A percentile compares a stretch with the other conserved stretches of the same genome.
These are phyloP conservation scores for Phellinidium pouzarii DNA, from an alignment of 1,284 basidiomycete species.

Conservation along the genomic window DNA sequence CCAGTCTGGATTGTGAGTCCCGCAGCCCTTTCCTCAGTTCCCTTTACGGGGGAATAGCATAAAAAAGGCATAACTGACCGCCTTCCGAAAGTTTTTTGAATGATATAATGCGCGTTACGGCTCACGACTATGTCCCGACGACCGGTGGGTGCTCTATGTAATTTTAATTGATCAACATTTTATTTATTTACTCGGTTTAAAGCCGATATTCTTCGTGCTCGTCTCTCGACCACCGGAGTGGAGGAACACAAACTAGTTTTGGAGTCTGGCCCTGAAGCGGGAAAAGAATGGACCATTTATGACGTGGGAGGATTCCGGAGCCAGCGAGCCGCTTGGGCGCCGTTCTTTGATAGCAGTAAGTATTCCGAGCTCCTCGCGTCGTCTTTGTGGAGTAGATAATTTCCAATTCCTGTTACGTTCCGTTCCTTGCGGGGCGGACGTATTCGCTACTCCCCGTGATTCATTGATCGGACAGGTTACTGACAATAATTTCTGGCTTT, in stretches of 20 bases:
- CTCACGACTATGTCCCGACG: conserved; percentile 44
- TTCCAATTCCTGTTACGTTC: too few species aligned
- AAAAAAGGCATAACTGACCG: too few species aligned
- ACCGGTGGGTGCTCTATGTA: conserved; percentile 32
- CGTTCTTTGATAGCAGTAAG: conserved; percentile 59
- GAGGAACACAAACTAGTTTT: conserved; percentile 53
- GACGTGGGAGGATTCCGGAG: conserved; percentile 53
- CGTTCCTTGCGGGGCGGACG: neutral
- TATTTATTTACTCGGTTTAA: conserved; percentile 8
- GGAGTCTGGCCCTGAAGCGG: conserved; percentile 37
- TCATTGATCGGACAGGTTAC: neutral
- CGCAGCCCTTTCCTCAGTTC: neutral
- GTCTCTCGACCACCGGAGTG: conserved; percentile 56
- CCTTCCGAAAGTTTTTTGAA: conserved; percentile 44
- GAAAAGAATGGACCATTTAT: conserved; percentile 52
- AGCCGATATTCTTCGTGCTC: conserved; percentile 59
- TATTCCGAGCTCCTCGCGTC: neutral
- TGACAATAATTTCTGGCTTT: neutral
- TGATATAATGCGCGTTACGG: conserved; percentile 44
- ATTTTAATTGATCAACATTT: conserved; percentile 4
- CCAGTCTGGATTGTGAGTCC: conserved; percentile 54
- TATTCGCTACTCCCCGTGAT: neutral
- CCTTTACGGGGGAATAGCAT: neutral
- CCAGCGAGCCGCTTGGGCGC: conserved; percentile 56
- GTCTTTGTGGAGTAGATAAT: too few species aligned